A percentile compares a stretch with the other conserved stretches of the same genome.
These are phyloP conservation scores for Pseudocercospora eumusae DNA, from an alignment of 2,329 filamentous ascomycete genomes.

Conservation along the genomic window DNA sequence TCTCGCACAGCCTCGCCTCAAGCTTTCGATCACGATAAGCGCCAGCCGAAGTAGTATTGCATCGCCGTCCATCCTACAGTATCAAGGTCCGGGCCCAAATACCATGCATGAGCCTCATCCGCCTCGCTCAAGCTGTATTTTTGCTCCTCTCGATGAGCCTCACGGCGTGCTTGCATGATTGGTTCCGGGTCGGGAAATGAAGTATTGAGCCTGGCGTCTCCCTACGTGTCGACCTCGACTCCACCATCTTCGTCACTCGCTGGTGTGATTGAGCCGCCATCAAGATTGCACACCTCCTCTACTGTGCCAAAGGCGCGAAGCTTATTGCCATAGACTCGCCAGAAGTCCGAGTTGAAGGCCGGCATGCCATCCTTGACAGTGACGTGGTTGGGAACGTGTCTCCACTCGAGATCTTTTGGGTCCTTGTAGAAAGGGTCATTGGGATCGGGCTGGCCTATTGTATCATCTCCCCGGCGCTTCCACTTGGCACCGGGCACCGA, in stretches of 20 bases:
- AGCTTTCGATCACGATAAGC: not conserved
- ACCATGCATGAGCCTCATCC: not conserved
- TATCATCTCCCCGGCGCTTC: conserved; percentile 37
- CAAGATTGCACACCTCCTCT: conserved; percentile 50
- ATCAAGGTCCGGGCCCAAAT: not conserved
- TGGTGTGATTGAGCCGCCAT: conserved; percentile 14
- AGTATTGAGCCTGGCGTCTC: not conserved
- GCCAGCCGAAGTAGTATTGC: conserved; percentile 2
- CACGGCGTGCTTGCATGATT: not conserved
- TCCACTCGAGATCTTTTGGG: conserved; percentile 30
- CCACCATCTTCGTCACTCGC: conserved; percentile 14
- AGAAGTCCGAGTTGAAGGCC: conserved; percentile 55
- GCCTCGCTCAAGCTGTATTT: not conserved
- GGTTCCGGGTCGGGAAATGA: not conserved
- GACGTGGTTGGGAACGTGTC: conserved; percentile 28
- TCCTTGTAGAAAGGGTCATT: conserved; percentile 34
- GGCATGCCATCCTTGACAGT: conserved; percentile 51
- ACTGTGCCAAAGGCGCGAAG: conserved; percentile 62
- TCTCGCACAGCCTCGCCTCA: not conserved
- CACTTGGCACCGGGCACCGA: conserved; percentile 33
- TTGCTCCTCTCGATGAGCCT: not conserved
- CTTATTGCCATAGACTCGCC: conserved; percentile 60
- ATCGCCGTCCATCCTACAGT: conserved; percentile 2
- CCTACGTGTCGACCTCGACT: conserved; percentile 17
- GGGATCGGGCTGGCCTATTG: conserved; percentile 25